Conservation (phyloP, 768 basidiomycete genomes). For the Pleurotus ostreatus region DNA sequence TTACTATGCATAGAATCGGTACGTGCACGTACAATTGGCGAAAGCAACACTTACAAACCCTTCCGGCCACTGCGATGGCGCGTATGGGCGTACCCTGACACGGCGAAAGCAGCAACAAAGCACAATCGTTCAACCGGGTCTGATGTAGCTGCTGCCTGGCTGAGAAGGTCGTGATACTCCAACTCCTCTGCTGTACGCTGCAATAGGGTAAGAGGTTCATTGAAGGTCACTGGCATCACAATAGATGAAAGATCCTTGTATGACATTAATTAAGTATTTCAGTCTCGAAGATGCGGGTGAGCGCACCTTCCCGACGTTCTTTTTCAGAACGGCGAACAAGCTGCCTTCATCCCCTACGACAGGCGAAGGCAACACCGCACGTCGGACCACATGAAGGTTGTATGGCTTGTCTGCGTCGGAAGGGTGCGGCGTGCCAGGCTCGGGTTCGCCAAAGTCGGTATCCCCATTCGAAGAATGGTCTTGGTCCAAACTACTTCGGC, state of each 20-base stretch:
- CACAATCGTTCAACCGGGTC: constrained; percentile 69
- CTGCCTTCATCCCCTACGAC: constrained; percentile 75
- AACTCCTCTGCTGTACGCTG: constrained; percentile 82
- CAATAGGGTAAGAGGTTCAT: constrained; percentile 80
- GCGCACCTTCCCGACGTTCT: constrained; percentile 81
- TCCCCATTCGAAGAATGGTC: constrained; percentile 49
- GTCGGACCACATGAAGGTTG: constrained; percentile 33
- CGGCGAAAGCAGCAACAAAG: constrained; percentile 79
- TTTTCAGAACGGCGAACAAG: constrained; percentile 77
- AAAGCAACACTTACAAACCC: constrained; percentile 65
- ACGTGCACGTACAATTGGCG: neutral
- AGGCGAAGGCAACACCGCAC: constrained; percentile 57
- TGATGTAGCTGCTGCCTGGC: constrained; percentile 51
- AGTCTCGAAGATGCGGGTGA: constrained; percentile 1
- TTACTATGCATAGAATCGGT: constrained; percentile 45
- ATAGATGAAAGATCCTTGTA: constrained; percentile 76
- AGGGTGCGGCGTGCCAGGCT: constrained; percentile 11
- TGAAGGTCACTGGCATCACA: constrained; percentile 84
- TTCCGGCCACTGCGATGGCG: constrained; percentile 78
- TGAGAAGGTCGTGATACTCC: constrained; percentile 71
- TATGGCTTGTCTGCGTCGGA: constrained; percentile 1
- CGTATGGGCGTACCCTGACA: constrained; percentile 82
- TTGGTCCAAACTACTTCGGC: constrained; percentile 32
- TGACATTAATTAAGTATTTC: neutral
- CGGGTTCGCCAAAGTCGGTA: constrained; percentile 44